A percentile compares a stretch with the other conserved stretches of the same genome.
Evolutionary conservation across 2,329 filamentous ascomycete genomes (phyloP).

Genomic region (Paecilomyces sp.): DNA sequence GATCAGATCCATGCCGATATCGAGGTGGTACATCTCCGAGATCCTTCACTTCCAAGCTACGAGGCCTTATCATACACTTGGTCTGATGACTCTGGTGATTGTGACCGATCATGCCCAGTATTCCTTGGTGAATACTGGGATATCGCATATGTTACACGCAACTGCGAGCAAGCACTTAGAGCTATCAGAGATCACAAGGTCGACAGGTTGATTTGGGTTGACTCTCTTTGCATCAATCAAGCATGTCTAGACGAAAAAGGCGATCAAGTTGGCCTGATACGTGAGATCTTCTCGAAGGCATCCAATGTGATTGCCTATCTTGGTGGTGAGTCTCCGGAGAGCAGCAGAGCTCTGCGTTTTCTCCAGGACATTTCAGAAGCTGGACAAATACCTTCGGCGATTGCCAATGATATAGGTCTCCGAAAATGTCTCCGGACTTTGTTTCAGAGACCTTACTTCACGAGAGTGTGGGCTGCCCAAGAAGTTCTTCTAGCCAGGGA

Average conservation of each 20-base stretch:
- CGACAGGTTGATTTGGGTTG: neutral
- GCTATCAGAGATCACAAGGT: neutral
- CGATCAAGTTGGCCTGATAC: neutral
- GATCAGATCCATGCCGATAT: neutral
- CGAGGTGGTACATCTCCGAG: neutral
- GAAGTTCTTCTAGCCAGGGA: neutral
- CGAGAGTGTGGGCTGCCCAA: neutral
- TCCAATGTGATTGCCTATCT: neutral
- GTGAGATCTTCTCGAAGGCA: neutral
- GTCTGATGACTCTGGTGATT: neutral
- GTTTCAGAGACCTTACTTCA: neutral
- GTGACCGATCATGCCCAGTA: neutral
- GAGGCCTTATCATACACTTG: neutral
- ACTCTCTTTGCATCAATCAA: slow-evolving; percentile 2
- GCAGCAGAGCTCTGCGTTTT: too few relatives aligned
- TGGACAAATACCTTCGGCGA: neutral
- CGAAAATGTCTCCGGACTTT: neutral
- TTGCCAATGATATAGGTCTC: neutral
- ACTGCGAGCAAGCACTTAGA: neutral
- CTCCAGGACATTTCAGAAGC: too few relatives aligned
- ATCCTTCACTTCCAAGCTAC: neutral
- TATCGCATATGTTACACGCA: neutral
- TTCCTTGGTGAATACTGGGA: neutral
- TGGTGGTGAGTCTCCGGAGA: neutral
- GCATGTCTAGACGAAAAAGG: neutral